A percentile compares a stretch with the other conserved stretches of the same genome.
These are phyloP conservation scores for Teunomyces tritomae DNA, from an alignment of 805 yeast species.

Conservation along the genomic window DNA sequence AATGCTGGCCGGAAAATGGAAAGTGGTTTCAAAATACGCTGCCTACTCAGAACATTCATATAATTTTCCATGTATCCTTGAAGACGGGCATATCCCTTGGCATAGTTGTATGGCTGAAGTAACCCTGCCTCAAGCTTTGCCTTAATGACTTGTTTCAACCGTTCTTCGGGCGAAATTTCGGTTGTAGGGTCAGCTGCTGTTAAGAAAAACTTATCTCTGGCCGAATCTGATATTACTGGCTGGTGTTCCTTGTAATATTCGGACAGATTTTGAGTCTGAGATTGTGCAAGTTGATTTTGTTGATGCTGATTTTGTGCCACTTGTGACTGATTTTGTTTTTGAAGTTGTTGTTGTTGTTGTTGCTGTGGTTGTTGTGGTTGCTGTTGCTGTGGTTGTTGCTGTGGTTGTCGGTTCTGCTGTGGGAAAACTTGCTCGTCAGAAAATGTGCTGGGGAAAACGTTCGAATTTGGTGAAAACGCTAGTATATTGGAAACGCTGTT, in stretches of 20 bases:
- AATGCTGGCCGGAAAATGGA: conserved; percentile 89
- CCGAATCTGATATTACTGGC: conserved; percentile 64
- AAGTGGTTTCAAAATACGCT: conserved; percentile 81
- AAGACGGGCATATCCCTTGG: conserved; percentile 85
- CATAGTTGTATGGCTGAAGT: conserved; percentile 88
- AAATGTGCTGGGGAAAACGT: conserved; percentile 14
- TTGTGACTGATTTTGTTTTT: conserved; percentile 3
- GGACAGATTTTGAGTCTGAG: conserved; percentile 2
- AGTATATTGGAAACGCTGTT: conserved; percentile 19
- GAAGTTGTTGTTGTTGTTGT: conserved; percentile 3
- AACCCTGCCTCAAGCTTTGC: conserved; percentile 94
- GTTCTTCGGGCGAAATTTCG: conserved; percentile 89
- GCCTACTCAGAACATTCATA: conserved; percentile 81
- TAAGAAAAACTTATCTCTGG: conserved; percentile 86
- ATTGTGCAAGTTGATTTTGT: conserved; percentile 7
- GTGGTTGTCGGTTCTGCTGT: conserved; percentile 1
- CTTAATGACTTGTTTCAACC: conserved; percentile 87
- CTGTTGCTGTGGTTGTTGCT: conserved; percentile 2
- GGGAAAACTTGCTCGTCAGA: conserved; percentile 2
- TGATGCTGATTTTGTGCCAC: conserved; percentile 1
- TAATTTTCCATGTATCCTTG: conserved; percentile 90
- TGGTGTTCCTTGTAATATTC: conserved; percentile 21
- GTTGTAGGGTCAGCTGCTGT: conserved; percentile 98
- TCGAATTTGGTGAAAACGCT: conserved; percentile 30
- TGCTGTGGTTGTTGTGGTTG: conserved; percentile 2